Base-by-base conservation (phyloP, 768 basidiomycete species). In the Hypholoma fasciculare region DNA sequence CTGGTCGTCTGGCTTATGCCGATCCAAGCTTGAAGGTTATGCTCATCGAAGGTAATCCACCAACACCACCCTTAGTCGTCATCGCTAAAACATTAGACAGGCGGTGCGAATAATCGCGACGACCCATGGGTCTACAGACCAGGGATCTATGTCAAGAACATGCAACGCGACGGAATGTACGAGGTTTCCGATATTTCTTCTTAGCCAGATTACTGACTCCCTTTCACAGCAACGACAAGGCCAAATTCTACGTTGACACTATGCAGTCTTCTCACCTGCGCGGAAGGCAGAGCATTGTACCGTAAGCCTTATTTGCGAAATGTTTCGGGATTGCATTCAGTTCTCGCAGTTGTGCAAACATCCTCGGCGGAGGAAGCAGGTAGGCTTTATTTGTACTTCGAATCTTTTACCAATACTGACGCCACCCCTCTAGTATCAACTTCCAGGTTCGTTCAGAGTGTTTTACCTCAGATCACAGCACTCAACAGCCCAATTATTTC, bases 71-170 rank as follows among this genome's bases (percentile, higher is more conserved):
- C 37, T 26, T 38, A 19, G 1, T 7, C 20, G 61, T 48, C 26
- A 44, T 49, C 3, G n/a, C 23, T 44, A 30, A 54, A 47, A 36
- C 6, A 30, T n/a, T 8, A 2, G 6, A 17, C 26, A 87, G 86
- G 78, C 54, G 86, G 87, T 57, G 83, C 84, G 17, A 88, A 88
- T 76, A 89, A 88, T 72, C 77, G 84, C 13, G 86, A 88, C 63
- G 87, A 89, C 60, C 87, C 87, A 44, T 88, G 86, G 87, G 88
- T 89, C 50, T 89, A 88, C 54, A 83, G 85, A 40, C 86, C 86
- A 46, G 87, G 87, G 64, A 87, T 88, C 65, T 87, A 79, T 59
- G 85, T 86, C 53, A 82, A 74, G 70, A 89, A 89, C 69, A 89
- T 89, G 88, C 86, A 88, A 68, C 74, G 74, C 4, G 81, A 88